phyloP scores from a whole-genome alignment of 208 protist species.

The Leishmania guyanensis region DNA sequence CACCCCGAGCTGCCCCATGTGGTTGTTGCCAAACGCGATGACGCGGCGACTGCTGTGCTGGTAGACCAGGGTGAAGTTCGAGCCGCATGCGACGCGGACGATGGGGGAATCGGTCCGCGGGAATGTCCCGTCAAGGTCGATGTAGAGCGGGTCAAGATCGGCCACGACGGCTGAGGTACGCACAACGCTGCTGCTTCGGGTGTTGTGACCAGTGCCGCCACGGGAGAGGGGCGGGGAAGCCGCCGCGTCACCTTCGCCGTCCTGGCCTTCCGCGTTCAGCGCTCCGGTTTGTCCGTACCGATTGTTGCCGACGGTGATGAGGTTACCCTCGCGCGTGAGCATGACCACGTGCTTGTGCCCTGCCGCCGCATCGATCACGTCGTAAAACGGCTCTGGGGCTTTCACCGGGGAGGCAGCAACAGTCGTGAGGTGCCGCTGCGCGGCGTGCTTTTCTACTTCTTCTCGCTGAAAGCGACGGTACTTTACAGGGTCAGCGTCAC shows the following conservation, averaged over 20 bases:
- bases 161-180: constrained; percentile 10
- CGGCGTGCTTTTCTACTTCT: constrained; percentile 21
- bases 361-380: constrained; percentile 28
- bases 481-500: constrained; percentile 52
- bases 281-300: constrained; percentile 57
- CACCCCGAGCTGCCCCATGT: constrained; percentile 74
- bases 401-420: neutral
- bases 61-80: constrained; percentile 74
- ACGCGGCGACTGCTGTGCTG: constrained; percentile 45
- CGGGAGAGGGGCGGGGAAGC: neutral
- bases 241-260: neutral
- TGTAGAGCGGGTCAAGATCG: constrained; percentile 43
- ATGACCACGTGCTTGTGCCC: constrained; percentile 70
- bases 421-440: neutral
- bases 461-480: constrained; percentile 68
- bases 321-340: constrained; percentile 62
- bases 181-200: neutral
- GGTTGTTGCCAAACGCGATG: constrained; percentile 72
- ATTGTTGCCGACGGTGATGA: constrained; percentile 71
- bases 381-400: constrained; percentile 37
- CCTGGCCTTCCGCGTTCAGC: constrained; percentile 11
- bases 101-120: constrained; percentile 3
- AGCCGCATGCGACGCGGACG: constrained; percentile 47
- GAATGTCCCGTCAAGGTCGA: constrained; percentile 57
- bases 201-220: constrained; percentile 2